phyloP scores from a whole-genome alignment of 805 yeast species.

The Millerago galiae region DNA sequence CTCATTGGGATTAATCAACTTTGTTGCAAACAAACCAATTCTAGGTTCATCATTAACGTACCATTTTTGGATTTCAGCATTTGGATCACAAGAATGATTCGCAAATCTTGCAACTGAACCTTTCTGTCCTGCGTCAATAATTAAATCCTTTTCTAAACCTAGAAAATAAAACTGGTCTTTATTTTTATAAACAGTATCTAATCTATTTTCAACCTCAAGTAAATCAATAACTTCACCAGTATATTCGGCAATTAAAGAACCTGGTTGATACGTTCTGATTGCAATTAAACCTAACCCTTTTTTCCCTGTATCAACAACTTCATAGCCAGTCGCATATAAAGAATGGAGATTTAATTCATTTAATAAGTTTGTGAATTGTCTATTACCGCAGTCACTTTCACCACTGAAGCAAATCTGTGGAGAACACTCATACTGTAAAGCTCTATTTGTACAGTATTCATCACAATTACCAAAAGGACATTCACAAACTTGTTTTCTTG shows the following conservation, averaged over 20 bases:
- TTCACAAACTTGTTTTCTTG: conserved; percentile 12
- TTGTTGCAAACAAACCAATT: conserved; percentile 40
- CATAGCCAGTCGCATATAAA: conserved; percentile 24
- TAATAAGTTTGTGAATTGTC: conserved; percentile 26
- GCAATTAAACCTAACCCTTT: conserved; percentile 41
- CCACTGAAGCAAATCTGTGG: conserved; percentile 27
- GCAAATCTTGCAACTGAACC: conserved; percentile 46
- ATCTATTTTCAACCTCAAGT: conserved; percentile 31
- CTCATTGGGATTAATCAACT: conserved; percentile 31
- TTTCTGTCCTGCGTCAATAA: conserved; percentile 37
- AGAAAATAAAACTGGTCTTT: conserved; percentile 33
- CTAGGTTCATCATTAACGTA: conserved; percentile 37
- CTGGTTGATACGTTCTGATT: conserved; percentile 29
- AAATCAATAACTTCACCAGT: conserved; percentile 43
- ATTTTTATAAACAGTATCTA: conserved; percentile 28
- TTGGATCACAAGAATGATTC: conserved; percentile 45
- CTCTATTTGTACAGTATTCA: conserved; percentile 28
- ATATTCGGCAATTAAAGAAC: conserved; percentile 39
- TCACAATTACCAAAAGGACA: conserved; percentile 25
- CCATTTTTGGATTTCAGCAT: conserved; percentile 45
- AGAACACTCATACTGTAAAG: conserved; percentile 30
- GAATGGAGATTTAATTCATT: conserved; percentile 10
- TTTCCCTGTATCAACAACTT: conserved; percentile 26
- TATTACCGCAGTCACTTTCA: conserved; percentile 29
- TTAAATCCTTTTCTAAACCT: conserved; percentile 35